These are phyloP conservation scores for Paraconiothyrium brasiliense DNA, from an alignment of 2,329 filamentous ascomycete species.

Conservation along the genomic window DNA sequence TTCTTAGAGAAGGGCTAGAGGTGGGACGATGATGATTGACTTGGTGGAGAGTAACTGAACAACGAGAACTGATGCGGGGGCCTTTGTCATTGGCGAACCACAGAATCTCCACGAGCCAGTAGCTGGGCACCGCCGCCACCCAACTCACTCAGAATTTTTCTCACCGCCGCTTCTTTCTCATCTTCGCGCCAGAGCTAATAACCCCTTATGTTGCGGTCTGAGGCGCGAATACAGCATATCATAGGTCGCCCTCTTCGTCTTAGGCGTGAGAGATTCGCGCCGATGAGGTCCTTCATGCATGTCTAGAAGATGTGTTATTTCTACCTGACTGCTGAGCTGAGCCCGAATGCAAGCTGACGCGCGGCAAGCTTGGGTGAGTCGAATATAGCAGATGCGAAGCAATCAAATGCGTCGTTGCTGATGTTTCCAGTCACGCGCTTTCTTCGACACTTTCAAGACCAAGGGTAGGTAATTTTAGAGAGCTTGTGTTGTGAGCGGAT, in stretches of 20 bases:
- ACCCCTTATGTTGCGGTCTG: no score
- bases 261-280: no score
- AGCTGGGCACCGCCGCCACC: background rate
- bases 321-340: background rate
- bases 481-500: no score
- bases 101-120: background rate
- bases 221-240: background rate
- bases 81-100: background rate
- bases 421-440: background rate
- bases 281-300: background rate
- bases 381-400: background rate
- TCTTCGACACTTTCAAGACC: background rate
- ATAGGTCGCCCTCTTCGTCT: background rate
- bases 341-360: background rate
- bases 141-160: background rate
- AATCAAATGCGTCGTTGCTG: background rate
- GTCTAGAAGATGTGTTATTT: background rate
- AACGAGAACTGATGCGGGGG: background rate
- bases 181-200: no score
- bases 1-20: background rate
- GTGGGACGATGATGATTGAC: background rate
- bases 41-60: background rate
- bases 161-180: background rate
- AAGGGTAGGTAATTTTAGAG: no score
- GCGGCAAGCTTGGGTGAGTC: background rate